Conservation (phyloP, 164 flowering plant genomes). For the Litsea cubeba region DNA sequence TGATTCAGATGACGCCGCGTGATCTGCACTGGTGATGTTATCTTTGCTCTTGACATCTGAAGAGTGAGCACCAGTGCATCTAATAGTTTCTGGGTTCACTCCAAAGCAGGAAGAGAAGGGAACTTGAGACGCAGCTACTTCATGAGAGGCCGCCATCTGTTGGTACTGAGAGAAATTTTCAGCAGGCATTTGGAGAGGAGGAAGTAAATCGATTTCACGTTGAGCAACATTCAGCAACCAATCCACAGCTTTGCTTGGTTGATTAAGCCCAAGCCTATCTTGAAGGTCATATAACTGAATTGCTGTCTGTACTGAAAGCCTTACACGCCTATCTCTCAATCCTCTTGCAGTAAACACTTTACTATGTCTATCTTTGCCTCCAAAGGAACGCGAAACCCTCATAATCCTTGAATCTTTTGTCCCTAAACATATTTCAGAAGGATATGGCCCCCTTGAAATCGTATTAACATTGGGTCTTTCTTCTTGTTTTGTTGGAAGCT, state of each 20-base stretch:
- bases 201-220: conserved; percentile 66
- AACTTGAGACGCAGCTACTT: conserved; percentile 17
- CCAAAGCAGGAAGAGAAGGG: conserved; percentile 9
- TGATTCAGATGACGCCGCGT: conserved; percentile 13
- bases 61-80: conserved; percentile 7
- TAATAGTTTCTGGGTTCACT: conserved; percentile 5
- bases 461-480: conserved; percentile 17
- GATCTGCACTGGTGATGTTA: conserved; percentile 20
- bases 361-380: conserved; percentile 87
- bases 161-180: conserved; percentile 30
- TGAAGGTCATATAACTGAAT: conserved; percentile 86
- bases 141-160: conserved; percentile 19
- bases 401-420: conserved; percentile 66
- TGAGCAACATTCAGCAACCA: conserved; percentile 77
- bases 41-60: conserved; percentile 16
- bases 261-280: conserved; percentile 74
- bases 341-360: conserved; percentile 78
- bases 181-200: conserved; percentile 62
- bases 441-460: conserved; percentile 28
- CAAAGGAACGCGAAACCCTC: conserved; percentile 63
- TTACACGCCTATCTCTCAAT: conserved; percentile 69
- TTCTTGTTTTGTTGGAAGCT: conserved; percentile 30
- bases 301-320: conserved; percentile 81
- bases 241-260: conserved; percentile 84
- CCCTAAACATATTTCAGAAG: conserved; percentile 50